Conservation (phyloP, 148 eudicot species). For the Nyssa sinensis region DNA sequence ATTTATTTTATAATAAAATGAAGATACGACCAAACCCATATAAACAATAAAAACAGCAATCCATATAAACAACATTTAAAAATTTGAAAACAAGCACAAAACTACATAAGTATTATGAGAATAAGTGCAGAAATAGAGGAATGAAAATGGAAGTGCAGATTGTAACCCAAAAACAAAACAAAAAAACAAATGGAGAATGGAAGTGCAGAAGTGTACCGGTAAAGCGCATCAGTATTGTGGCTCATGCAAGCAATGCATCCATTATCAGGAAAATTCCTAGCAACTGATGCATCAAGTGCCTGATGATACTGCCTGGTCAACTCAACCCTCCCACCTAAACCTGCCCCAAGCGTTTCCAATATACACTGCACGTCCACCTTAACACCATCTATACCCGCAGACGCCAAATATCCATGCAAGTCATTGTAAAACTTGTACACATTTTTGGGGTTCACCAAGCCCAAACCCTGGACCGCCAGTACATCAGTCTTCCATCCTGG, state of each 20-base stretch:
- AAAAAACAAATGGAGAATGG: no score
- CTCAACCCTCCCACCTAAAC: slow-evolving; percentile 76
- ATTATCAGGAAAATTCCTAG: slow-evolving; percentile 73
- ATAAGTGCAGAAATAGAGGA: no score
- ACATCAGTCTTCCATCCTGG: slow-evolving; percentile 68
- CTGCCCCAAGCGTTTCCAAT: slow-evolving; percentile 76
- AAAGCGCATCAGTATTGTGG: slow-evolving; percentile 74
- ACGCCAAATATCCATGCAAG: slow-evolving; percentile 63
- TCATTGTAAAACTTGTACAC: slow-evolving; percentile 73
- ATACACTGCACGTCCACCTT: slow-evolving; percentile 86
- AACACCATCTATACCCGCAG: slow-evolving; percentile 82
- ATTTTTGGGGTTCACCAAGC: slow-evolving; percentile 64
- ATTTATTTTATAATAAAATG: no score
- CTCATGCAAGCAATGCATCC: slow-evolving; percentile 96
- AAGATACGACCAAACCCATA: no score
- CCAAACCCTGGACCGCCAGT: slow-evolving; percentile 64
- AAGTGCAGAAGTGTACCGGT: slow-evolving; percentile 40
- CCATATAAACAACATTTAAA: no score
- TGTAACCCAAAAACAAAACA: neutral
- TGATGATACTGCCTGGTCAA: slow-evolving; percentile 75
- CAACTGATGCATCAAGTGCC: slow-evolving; percentile 76
- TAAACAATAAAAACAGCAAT: no score
- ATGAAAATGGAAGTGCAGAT: no score
- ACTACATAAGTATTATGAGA: no score
- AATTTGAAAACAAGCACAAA: no score